phyloP scores from a whole-genome alignment of 768 basidiomycete species.

The Russula emetica region DNA sequence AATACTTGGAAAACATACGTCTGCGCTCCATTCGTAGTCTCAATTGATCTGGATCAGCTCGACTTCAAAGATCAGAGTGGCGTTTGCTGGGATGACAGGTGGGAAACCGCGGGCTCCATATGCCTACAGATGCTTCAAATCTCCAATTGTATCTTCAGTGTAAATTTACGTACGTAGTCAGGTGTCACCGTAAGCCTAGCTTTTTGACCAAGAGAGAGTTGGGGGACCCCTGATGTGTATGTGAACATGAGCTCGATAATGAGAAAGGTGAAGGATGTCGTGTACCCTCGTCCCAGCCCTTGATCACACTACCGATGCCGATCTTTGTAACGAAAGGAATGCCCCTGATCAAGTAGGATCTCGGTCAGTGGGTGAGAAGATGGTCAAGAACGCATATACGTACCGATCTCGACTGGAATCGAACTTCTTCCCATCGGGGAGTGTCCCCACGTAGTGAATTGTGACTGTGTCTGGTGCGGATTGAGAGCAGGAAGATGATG shows the following conservation, averaged over 20 bases:
- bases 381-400: constrained; percentile 30
- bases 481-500: constrained; percentile 9
- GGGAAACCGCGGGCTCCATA: constrained; percentile 74
- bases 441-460: constrained; percentile 79
- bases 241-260: not conserved
- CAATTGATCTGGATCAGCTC: constrained; percentile 70
- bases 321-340: constrained; percentile 64
- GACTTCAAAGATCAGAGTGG: constrained; percentile 76
- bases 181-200: constrained; percentile 61
- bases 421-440: constrained; percentile 58
- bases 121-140: constrained; percentile 41
- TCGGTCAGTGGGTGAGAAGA: not conserved
- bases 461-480: constrained; percentile 53
- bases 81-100: constrained; percentile 72
- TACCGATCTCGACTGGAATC: constrained; percentile 78
- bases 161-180: constrained; percentile 62
- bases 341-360: constrained; percentile 39
- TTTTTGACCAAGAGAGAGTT: constrained; percentile 74
- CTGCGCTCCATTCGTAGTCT: constrained; percentile 19
- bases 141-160: constrained; percentile 12
- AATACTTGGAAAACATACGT: constrained; percentile 14
- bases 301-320: constrained; percentile 79
- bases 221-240: constrained; percentile 55
- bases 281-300: constrained; percentile 86
- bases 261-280: constrained; percentile 5